Percentiles rank a stretch among this genome's conserved stretches.
Conservation (phyloP, 2,329 filamentous ascomycete species). For the Helotiales sp. region DNA sequence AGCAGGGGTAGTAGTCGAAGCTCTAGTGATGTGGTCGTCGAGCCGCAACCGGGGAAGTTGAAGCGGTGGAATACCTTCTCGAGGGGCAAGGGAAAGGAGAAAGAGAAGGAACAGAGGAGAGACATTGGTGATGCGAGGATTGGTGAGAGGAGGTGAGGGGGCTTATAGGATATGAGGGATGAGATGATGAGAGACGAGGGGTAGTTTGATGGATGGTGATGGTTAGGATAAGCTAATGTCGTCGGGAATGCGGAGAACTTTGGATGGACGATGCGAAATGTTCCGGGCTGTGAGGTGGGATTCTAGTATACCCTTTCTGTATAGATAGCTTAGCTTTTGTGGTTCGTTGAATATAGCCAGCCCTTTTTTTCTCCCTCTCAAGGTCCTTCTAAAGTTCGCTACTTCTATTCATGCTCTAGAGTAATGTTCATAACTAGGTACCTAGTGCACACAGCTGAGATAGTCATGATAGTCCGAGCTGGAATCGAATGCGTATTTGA, state of each 20-base stretch:
- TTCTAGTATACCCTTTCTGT: neutral
- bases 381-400: too few species aligned
- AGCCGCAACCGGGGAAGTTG: neutral
- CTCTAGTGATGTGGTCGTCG: neutral
- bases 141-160: neutral
- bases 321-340: neutral
- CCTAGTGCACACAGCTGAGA: too few species aligned
- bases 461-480: too few species aligned
- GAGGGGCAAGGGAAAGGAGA: constrained; percentile 18
- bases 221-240: neutral
- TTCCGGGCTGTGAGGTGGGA: too few species aligned
- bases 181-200: neutral
- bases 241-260: neutral
- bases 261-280: too few species aligned
- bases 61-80: constrained; percentile 29
- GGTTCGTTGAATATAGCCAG: too few species aligned
- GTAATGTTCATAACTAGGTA: too few species aligned
- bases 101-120: neutral
- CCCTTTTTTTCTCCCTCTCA: too few species aligned
- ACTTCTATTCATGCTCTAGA: too few species aligned
- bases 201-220: neutral
- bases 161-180: neutral
- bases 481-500: too few species aligned
- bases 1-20: constrained; percentile 10
- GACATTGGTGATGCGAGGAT: neutral